Evolutionary conservation across 148 eudicot species (phyloP), one percentile per base, ranked within the genome.

Genomic region (Camellia granthamiana): DNA sequence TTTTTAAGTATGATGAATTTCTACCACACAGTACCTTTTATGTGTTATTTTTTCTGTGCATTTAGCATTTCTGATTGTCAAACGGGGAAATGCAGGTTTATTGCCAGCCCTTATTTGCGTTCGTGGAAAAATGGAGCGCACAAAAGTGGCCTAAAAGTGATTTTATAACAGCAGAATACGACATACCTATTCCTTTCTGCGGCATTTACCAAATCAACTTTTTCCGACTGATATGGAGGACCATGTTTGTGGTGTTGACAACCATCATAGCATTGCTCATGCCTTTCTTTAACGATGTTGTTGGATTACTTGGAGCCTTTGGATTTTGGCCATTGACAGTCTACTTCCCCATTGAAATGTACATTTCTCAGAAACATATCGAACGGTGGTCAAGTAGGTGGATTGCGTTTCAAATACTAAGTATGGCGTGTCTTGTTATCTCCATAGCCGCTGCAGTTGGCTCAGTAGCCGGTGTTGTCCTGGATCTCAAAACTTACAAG

Each of bases 271-370:
- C 90, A 2, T 86, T 88, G 90, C 77, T 86, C 56, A 43, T 88
- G 81, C 90, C 90, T 13, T 88, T 88, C 81, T 88, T 88, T 80
- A 84, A 88, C 38, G 88, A 88, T 18, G 88, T 88, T 3, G 90
- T 88, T 41, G 88, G 90, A 64, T 21, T 88, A 10, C 80, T 88
- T 10, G 90, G 90, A 58, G 88, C 88, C 49, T 75, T 86, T 10
- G 88, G 86, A 43, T 86, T 86, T 60, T 86, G 86, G 88, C 86
- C 86, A 0, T 18, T 86, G 62, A 86, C 86, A 1, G 88, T 86
- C 18, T 86, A 80, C 75, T 86, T 85, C 75, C 90, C 90, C 0
- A 41, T 86, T 0, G 87, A 85, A 78, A 87, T 87, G 89, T 87
- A 87, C 74, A 85, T 85, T 5, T 42, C 64, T 43, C 83, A 81